phyloP scores from a whole-genome alignment of 176 grass and related monocot species.

The Dactylis glomerata region DNA sequence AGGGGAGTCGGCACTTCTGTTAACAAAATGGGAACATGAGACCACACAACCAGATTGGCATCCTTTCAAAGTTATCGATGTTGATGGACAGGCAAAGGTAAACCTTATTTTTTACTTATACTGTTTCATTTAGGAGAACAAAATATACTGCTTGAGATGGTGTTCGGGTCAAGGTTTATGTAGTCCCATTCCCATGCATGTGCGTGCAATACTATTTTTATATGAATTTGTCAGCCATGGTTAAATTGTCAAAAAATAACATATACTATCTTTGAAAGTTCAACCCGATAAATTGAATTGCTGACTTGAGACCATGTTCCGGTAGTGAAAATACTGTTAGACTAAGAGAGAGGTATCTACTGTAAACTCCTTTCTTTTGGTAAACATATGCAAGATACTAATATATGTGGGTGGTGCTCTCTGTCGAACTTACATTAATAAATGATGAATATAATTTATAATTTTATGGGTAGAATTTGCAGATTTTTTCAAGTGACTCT shows the following conservation, averaged over 20 bases:
- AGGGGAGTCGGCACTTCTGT: conserved; percentile 8
- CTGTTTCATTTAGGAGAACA: background rate
- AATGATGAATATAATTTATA: background rate
- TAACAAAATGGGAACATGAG: conserved; percentile 67
- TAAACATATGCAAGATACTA: background rate
- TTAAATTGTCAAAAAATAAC: background rate
- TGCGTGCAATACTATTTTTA: background rate
- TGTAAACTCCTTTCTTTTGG: background rate
- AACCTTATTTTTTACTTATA: conserved; percentile 26
- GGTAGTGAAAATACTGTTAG: background rate
- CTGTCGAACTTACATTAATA: background rate
- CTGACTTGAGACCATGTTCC: background rate
- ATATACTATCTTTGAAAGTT: background rate
- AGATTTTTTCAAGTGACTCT: background rate
- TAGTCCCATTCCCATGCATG: background rate
- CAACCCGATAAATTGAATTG: background rate
- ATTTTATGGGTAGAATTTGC: background rate
- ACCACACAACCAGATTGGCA: conserved; percentile 69
- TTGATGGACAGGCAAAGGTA: conserved; percentile 50
- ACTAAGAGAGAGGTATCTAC: background rate
- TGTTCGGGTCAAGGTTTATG: background rate
- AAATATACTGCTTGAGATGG: background rate
- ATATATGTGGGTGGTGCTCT: background rate
- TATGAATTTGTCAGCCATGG: background rate
- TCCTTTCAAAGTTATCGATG: conserved; percentile 55